Evolutionary conservation across 148 eudicot species (phyloP).

Genomic region (Hydrangea macrophylla): DNA sequence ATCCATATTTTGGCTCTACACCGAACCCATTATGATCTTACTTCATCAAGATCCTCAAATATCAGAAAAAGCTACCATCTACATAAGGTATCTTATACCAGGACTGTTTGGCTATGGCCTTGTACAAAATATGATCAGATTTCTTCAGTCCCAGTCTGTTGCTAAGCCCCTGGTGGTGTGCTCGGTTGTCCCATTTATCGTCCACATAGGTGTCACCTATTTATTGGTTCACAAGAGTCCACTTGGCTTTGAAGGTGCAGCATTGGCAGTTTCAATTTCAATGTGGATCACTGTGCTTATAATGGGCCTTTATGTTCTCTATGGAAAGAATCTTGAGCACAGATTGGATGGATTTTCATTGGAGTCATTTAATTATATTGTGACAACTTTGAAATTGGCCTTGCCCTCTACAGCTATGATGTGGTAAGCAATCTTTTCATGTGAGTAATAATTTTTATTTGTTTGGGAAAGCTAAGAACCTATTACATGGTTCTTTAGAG

Average conservation of each 20-base stretch:
- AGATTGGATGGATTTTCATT: conserved; percentile 20
- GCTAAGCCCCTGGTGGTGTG: conserved; percentile 9
- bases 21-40: no score
- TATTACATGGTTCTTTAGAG: no score
- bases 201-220: conserved; percentile 3
- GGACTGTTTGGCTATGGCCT: no score
- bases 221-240: conserved; percentile 3
- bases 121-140: conserved; percentile 21
- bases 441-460: no score
- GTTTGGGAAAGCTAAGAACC: no score
- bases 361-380: conserved; percentile 17
- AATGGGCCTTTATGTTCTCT: conserved; percentile 1
- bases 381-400: conserved; percentile 19
- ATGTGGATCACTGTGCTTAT: conserved; percentile 11
- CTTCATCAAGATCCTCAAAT: no score
- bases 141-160: conserved; percentile 21
- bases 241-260: conserved; percentile 18
- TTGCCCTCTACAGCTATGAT: conserved; percentile 26
- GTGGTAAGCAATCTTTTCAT: background rate
- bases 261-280: conserved; percentile 15
- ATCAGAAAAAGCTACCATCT: no score
- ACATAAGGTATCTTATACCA: no score
- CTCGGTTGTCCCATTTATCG: conserved; percentile 12
- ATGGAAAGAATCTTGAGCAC: conserved; percentile 3
- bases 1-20: no score